Percentiles rank a stretch among this genome's conserved stretches.
Evolutionary conservation across 176 grass and related monocot genomes (phyloP).

Genomic region (Echinochloa phyllopogon): DNA sequence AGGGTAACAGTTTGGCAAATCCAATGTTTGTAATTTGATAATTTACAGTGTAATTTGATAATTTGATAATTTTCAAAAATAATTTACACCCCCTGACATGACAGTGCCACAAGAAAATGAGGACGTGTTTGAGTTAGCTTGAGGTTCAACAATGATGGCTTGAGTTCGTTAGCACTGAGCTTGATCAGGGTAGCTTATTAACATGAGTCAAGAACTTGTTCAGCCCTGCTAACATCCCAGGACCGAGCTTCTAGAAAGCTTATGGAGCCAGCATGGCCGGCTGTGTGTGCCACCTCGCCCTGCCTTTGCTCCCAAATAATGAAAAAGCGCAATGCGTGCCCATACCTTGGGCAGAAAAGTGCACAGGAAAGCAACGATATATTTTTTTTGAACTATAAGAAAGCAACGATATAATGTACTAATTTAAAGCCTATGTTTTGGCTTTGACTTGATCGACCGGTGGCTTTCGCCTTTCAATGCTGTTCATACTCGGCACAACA

Average conservation of each 20-base stretch:
- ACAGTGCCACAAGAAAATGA: neutral
- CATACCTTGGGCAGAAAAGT: conserved; percentile 37
- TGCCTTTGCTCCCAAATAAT: conserved; percentile 9
- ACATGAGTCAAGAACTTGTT: neutral
- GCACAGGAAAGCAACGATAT: conserved; percentile 34
- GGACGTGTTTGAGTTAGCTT: neutral
- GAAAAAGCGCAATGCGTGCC: conserved; percentile 23
- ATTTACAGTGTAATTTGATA: neutral
- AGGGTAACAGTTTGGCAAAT: neutral
- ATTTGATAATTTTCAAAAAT: no score
- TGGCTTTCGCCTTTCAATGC: conserved; percentile 37
- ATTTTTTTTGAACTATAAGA: no score
- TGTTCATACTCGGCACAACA: neutral
- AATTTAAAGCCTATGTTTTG: conserved; percentile 7
- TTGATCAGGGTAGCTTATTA: neutral
- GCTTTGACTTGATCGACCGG: conserved; percentile 20
- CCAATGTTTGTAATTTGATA: neutral
- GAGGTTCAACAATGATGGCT: neutral
- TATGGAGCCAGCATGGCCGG: conserved; percentile 22
- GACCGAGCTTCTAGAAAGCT: neutral
- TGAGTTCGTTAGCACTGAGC: neutral
- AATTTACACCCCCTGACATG: neutral
- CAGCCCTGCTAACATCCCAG: neutral
- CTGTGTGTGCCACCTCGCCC: neutral
- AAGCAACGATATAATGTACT: conserved; percentile 18